phyloP scores from a whole-genome alignment of 2,329 filamentous ascomycete genomes.

The Hypoxylon sp. region DNA sequence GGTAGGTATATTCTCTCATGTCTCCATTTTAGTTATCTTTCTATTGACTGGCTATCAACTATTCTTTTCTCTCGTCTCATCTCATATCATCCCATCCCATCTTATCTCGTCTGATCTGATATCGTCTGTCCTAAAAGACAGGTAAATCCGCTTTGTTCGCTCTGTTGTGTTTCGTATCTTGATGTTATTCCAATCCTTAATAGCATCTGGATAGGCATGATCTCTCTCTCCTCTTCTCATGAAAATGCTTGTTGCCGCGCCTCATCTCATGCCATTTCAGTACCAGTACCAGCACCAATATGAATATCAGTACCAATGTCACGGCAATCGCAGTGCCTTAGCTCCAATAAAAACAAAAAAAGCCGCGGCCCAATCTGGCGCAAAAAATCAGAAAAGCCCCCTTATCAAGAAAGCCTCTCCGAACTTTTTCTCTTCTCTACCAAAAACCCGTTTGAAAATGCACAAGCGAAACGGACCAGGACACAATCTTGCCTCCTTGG shows the following conservation, averaged over 20 bases:
- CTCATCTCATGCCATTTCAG: not conserved
- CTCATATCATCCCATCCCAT: not conserved
- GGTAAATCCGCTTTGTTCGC: not conserved
- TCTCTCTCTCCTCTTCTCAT: not conserved
- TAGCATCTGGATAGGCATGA: not conserved
- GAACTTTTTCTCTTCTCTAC: slow-evolving; percentile 21
- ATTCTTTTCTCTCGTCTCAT: not conserved
- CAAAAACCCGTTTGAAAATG: slow-evolving; percentile 33
- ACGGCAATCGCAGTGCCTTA: no score
- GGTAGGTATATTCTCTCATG: not conserved
- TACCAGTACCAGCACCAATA: no score
- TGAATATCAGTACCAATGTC: no score
- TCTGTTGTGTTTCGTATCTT: not conserved
- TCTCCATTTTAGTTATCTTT: not conserved
- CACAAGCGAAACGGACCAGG: slow-evolving; percentile 16
- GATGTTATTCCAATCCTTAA: not conserved
- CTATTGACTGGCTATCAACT: not conserved
- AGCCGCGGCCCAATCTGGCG: no score
- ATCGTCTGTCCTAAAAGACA: not conserved
- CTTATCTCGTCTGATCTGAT: not conserved
- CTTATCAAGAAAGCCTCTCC: slow-evolving; percentile 21
- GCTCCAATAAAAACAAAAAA: no score
- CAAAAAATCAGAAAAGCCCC: not conserved
- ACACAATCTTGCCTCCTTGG: slow-evolving; percentile 13
- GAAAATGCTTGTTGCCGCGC: not conserved